Evolutionary conservation across 1,284 basidiomycete species (phyloP).

Genomic region (Dichomitus squalens): DNA sequence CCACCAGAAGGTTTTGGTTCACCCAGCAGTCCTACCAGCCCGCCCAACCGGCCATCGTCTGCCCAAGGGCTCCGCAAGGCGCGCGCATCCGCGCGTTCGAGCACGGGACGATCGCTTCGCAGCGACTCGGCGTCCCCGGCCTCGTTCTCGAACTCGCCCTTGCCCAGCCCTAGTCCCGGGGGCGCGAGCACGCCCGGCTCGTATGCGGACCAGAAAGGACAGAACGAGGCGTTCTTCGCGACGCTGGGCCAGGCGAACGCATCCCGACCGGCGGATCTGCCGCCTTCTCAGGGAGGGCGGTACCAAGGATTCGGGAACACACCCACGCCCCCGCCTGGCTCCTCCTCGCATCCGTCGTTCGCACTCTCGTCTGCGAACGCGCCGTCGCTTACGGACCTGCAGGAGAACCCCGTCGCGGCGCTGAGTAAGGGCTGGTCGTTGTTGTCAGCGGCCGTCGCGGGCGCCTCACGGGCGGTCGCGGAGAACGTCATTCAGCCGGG

Average conservation of each 20-base stretch:
- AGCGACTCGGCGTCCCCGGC: constrained; percentile 54
- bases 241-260: constrained; percentile 75
- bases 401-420: constrained; percentile 77
- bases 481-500: constrained; percentile 86
- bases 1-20: constrained; percentile 51
- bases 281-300: constrained; percentile 83
- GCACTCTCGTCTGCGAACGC: constrained; percentile 70
- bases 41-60: constrained; percentile 59
- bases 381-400: constrained; percentile 72
- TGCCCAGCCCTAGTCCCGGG: constrained; percentile 37
- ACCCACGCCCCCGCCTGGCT: constrained; percentile 51
- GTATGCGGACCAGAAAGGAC: constrained; percentile 60
- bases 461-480: constrained; percentile 72
- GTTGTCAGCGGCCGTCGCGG: constrained; percentile 73
- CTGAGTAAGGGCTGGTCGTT: constrained; percentile 86
- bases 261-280: constrained; percentile 66
- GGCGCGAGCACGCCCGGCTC: constrained; percentile 34
- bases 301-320: constrained; percentile 86
- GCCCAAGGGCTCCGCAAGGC: constrained; percentile 79
- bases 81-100: constrained; percentile 61
- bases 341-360: constrained; percentile 60
- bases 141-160: constrained; percentile 51
- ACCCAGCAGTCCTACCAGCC: constrained; percentile 36
- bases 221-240: constrained; percentile 80
- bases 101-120: constrained; percentile 46